Percentiles rank a stretch among this genome's conserved stretches.
phyloP scores from a whole-genome alignment of 1,284 basidiomycete genomes.

The Meripilus lineatus region DNA sequence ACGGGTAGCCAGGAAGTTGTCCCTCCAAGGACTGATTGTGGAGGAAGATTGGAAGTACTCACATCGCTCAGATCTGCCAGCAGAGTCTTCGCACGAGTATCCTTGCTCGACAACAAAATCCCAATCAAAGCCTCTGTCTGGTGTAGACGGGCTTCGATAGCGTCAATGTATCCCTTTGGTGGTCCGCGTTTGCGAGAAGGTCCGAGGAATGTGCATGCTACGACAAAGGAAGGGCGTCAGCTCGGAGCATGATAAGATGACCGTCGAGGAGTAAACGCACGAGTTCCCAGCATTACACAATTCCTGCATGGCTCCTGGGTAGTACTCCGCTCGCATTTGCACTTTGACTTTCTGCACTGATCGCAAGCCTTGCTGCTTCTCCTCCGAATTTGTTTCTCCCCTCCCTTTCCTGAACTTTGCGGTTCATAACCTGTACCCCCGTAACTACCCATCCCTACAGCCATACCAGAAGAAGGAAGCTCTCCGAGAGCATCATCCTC shows the following conservation, averaged over 20 bases:
- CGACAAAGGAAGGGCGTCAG: neutral
- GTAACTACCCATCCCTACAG: slow-evolving; percentile 17
- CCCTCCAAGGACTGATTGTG: too few species aligned
- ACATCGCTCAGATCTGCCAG: slow-evolving; percentile 53
- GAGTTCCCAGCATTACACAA: slow-evolving; percentile 64
- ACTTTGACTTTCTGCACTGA: slow-evolving; percentile 78
- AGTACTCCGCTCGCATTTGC: slow-evolving; percentile 64
- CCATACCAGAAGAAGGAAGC: slow-evolving; percentile 20
- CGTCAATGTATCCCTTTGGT: slow-evolving; percentile 88
- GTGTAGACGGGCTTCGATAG: slow-evolving; percentile 82
- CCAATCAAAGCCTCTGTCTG: slow-evolving; percentile 84
- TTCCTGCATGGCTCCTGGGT: slow-evolving; percentile 61
- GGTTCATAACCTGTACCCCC: slow-evolving; percentile 13
- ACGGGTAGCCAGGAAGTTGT: neutral
- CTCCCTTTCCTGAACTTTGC: slow-evolving; percentile 18
- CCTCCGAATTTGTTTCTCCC: slow-evolving; percentile 52
- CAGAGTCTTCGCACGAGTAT: slow-evolving; percentile 57
- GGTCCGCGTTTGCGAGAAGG: slow-evolving; percentile 80
- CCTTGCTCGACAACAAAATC: slow-evolving; percentile 64
- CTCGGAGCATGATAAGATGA: neutral
- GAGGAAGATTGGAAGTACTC: slow-evolving; percentile 11
- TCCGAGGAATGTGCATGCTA: slow-evolving; percentile 78
- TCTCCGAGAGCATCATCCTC: slow-evolving; percentile 31
- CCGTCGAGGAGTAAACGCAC: slow-evolving; percentile 36
- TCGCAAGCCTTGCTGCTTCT: slow-evolving; percentile 76